Evolutionary conservation across 306 rosid genomes (phyloP).

Genomic region (Hippophae rhamnoides): DNA sequence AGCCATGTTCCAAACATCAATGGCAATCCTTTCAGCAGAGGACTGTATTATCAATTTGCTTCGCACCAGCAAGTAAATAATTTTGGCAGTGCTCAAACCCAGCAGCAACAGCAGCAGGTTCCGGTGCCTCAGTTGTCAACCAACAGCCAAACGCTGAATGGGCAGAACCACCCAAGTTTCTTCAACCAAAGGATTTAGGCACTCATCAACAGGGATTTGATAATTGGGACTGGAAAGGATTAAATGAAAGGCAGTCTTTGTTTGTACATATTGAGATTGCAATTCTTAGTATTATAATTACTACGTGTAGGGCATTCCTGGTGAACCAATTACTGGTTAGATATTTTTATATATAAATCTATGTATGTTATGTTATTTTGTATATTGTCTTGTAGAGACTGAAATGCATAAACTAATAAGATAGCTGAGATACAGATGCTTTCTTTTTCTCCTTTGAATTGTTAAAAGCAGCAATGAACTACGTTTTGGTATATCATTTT

Average conservation of each 20-base stretch:
- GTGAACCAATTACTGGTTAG: too few species aligned
- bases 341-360: too few species aligned
- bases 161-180: conserved; percentile 39
- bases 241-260: conserved; percentile 32
- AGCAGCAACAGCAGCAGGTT: conserved; percentile 45
- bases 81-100: conserved; percentile 31
- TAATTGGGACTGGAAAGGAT: conserved; percentile 20
- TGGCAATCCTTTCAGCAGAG: conserved; percentile 47
- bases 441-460: too few species aligned
- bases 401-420: too few species aligned
- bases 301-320: too few species aligned
- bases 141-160: conserved; percentile 29
- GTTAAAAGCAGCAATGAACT: too few species aligned
- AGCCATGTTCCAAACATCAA: conserved; percentile 33
- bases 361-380: too few species aligned
- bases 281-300: too few species aligned
- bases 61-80: conserved; percentile 45
- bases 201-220: conserved; percentile 7
- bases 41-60: conserved; percentile 43
- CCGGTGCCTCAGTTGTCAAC: conserved; percentile 39
- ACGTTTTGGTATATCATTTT: too few species aligned
- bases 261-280: conserved; percentile 30
- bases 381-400: too few species aligned
- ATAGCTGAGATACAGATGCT: too few species aligned
- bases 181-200: conserved; percentile 32